Conservation (phyloP, 306 rosid genomes). For the Vachellia collinsii region DNA sequence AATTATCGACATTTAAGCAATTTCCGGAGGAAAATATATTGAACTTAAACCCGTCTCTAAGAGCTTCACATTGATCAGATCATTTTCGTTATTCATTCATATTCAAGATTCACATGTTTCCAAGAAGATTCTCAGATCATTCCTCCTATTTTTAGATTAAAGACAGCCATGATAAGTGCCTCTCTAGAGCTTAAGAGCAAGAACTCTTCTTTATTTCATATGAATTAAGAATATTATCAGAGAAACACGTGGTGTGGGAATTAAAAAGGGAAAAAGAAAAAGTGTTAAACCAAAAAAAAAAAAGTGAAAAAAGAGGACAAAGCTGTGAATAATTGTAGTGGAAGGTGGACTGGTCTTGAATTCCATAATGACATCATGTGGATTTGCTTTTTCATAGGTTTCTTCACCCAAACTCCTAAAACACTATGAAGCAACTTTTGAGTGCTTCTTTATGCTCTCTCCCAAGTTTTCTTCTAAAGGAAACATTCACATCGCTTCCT, state of each 20-base stretch:
- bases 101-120: background rate
- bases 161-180: background rate
- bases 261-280: conserved; percentile 20
- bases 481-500: background rate
- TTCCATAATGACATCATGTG: background rate
- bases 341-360: conserved; percentile 1
- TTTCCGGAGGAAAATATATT: too few species aligned
- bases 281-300: background rate
- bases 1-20: too few species aligned
- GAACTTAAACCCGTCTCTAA: too few species aligned
- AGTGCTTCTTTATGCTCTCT: background rate
- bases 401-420: background rate
- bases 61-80: too few species aligned
- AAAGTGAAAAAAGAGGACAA: conserved; percentile 1
- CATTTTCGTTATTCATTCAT: too few species aligned
- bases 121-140: too few species aligned
- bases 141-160: background rate
- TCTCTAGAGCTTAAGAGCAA: background rate
- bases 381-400: background rate
- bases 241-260: conserved; percentile 26
- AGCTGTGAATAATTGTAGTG: conserved; percentile 34
- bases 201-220: background rate
- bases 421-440: background rate
- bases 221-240: conserved; percentile 5
- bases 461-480: background rate